phyloP scores from a whole-genome alignment of 345 rosid genomes.

The Garcia nutans region DNA sequence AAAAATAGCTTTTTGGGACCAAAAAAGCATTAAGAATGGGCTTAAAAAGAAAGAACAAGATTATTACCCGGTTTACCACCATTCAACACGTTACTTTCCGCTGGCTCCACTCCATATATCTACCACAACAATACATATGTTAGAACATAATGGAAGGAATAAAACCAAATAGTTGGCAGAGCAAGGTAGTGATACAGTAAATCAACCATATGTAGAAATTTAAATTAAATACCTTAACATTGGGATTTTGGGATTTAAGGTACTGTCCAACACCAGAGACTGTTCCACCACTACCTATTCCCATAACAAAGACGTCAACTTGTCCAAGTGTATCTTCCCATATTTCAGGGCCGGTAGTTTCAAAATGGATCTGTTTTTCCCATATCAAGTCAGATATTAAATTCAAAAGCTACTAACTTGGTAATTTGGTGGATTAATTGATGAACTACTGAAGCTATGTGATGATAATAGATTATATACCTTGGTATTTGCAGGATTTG shows the following conservation, averaged over 20 bases:
- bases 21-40: not conserved
- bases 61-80: slow-evolving; percentile 93
- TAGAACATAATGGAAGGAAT: slow-evolving; percentile 9
- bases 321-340: slow-evolving; percentile 94
- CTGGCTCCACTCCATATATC: slow-evolving; percentile 98
- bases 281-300: slow-evolving; percentile 98
- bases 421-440: not conserved
- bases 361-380: slow-evolving; percentile 69
- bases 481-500: slow-evolving; percentile 87
- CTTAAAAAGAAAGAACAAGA: not conserved
- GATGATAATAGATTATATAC: slow-evolving; percentile 24
- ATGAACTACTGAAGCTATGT: no score
- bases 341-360: slow-evolving; percentile 96
- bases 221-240: slow-evolving; percentile 63
- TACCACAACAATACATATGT: slow-evolving; percentile 21
- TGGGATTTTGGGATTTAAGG: slow-evolving; percentile 88
- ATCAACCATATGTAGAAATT: not conserved
- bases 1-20: not conserved
- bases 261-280: slow-evolving; percentile 94
- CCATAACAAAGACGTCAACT: slow-evolving; percentile 94
- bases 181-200: not conserved
- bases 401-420: not conserved
- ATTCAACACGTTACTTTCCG: slow-evolving; percentile 86
- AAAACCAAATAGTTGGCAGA: not conserved
- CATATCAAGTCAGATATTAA: slow-evolving; percentile 11